Evolutionary conservation across 495 filamentous ascomycete genomes (phyloP).

Genomic region (Bacidia rubella): DNA sequence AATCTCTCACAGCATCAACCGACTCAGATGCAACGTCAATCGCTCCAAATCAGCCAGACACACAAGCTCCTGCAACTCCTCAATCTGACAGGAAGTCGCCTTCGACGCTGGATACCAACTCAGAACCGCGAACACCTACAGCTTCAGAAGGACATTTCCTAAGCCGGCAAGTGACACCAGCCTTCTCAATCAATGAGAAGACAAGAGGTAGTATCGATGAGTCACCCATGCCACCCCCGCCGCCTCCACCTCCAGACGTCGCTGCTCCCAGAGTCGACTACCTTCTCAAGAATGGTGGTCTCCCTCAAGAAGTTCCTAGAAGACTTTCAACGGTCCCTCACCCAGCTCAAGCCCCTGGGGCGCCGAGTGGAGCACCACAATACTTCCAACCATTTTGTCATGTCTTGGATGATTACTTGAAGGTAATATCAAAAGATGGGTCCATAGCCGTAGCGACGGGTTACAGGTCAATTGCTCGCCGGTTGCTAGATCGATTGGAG

Average conservation of each 20-base stretch:
- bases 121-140: slow-evolving; percentile 44
- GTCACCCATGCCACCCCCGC: slow-evolving; percentile 55
- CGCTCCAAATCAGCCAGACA: slow-evolving; percentile 43
- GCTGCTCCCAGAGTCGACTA: slow-evolving; percentile 81
- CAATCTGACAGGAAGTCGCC: slow-evolving; percentile 8
- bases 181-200: slow-evolving; percentile 7
- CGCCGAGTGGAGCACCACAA: slow-evolving; percentile 25
- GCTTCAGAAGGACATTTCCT: slow-evolving; percentile 33
- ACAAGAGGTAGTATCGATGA: slow-evolving; percentile 11
- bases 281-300: slow-evolving; percentile 70
- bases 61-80: slow-evolving; percentile 29
- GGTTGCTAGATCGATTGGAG: slow-evolving; percentile 83
- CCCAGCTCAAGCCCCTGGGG: slow-evolving; percentile 20
- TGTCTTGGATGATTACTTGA: slow-evolving; percentile 71
- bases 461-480: slow-evolving; percentile 84
- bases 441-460: slow-evolving; percentile 93
- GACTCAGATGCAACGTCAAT: slow-evolving; percentile 57
- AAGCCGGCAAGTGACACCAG: slow-evolving; percentile 15
- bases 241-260: slow-evolving; percentile 61
- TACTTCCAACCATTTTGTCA: slow-evolving; percentile 69
- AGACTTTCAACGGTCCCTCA: slow-evolving; percentile 42
- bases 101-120: slow-evolving; percentile 29
- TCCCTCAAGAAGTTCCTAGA: slow-evolving; percentile 51
- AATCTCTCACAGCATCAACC: slow-evolving; percentile 29
- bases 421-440: slow-evolving; percentile 67